Evolutionary conservation across 192 early-diverging fungal species (phyloP).

Genomic region (Backusella tarrabulga): DNA sequence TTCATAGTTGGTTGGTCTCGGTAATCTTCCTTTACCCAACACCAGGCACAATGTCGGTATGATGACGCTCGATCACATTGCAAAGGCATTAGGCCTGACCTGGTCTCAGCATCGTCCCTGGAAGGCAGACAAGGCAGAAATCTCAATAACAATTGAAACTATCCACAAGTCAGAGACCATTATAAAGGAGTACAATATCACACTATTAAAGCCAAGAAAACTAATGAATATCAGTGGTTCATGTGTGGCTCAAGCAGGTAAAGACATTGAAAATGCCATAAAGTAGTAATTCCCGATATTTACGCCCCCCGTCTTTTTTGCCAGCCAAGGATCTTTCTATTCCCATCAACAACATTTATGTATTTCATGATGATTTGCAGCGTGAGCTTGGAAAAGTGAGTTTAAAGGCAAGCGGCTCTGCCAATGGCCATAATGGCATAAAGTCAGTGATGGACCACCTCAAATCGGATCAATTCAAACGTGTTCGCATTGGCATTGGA

Average conservation of each 20-base stretch:
- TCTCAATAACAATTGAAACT: background rate
- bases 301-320: background rate
- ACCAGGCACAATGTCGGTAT: conserved; percentile 77
- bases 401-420: conserved; percentile 59
- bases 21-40: conserved; percentile 61
- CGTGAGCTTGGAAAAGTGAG: conserved; percentile 61
- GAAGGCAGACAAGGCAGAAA: conserved; percentile 17
- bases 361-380: conserved; percentile 77
- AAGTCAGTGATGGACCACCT: conserved; percentile 61
- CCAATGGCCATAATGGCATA: conserved; percentile 76
- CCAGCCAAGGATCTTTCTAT: conserved; percentile 49
- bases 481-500: conserved; percentile 71
- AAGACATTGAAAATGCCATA: background rate
- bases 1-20: conserved; percentile 64
- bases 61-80: conserved; percentile 60
- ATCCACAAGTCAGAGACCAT: conserved; percentile 17
- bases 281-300: background rate
- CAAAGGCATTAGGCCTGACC: conserved; percentile 36
- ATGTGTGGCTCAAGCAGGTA: conserved; percentile 62
- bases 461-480: conserved; percentile 49
- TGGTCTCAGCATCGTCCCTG: conserved; percentile 41
- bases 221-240: conserved; percentile 73
- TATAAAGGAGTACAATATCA: conserved; percentile 35
- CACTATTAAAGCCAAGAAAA: conserved; percentile 60
- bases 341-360: conserved; percentile 42